These are phyloP conservation scores for Suhomyces yuchorum DNA, from an alignment of 1,139 yeast genomes.

Conservation along the genomic window DNA sequence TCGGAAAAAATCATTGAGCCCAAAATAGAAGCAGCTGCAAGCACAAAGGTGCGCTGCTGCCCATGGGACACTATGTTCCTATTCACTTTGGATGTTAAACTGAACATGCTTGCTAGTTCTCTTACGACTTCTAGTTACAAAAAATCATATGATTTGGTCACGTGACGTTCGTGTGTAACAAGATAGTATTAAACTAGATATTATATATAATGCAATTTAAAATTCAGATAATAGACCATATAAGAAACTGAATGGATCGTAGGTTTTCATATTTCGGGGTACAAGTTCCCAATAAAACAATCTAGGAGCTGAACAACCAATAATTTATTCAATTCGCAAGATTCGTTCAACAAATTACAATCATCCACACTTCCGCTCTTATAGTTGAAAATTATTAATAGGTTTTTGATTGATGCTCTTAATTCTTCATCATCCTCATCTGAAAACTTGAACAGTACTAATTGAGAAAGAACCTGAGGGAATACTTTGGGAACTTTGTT, in stretches of 20 bases:
- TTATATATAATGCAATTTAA: too few species aligned
- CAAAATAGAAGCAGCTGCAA: slow-evolving; percentile 21
- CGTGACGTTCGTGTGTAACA: too few species aligned
- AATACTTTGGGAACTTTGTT: slow-evolving; percentile 13
- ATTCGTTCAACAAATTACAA: slow-evolving; percentile 11
- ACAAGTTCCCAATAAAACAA: slow-evolving; percentile 29
- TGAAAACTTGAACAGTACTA: slow-evolving; percentile 11
- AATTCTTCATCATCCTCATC: slow-evolving; percentile 22
- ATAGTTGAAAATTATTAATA: slow-evolving; percentile 28
- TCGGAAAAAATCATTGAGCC: slow-evolving; percentile 42
- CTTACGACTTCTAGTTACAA: not conserved
- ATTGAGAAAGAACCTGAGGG: slow-evolving; percentile 9
- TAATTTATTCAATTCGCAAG: slow-evolving; percentile 31
- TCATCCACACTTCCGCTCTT: slow-evolving; percentile 6
- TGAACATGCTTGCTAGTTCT: slow-evolving; percentile 1
- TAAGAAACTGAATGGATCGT: too few species aligned
- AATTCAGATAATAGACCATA: too few species aligned
- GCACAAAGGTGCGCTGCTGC: slow-evolving; percentile 15
- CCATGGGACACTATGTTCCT: not conserved
- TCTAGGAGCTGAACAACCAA: slow-evolving; percentile 36
- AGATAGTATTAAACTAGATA: too few species aligned
- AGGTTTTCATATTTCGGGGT: slow-evolving; percentile 29
- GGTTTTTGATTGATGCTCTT: slow-evolving; percentile 18
- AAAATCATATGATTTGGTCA: slow-evolving; percentile 2
- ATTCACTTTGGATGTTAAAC: not conserved